Evolutionary conservation across 768 basidiomycete genomes (phyloP).

Genomic region (Mycena epipterygia): DNA sequence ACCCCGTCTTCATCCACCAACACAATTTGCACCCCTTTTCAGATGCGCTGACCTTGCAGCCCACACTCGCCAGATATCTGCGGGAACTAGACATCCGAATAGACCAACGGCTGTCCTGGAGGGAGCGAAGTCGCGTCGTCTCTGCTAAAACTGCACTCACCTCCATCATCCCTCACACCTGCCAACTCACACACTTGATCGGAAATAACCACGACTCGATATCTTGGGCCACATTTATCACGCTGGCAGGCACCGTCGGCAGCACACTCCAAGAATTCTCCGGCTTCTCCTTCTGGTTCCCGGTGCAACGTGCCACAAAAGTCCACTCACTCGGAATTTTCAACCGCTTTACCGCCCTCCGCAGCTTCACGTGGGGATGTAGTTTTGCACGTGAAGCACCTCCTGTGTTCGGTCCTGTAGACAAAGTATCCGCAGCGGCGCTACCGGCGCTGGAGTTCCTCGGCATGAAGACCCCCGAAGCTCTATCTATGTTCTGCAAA

Average conservation of each 20-base stretch:
- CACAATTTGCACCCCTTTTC: not conserved
- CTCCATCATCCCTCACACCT: not conserved
- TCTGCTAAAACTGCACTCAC: not conserved
- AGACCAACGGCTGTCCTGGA: no score
- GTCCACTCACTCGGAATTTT: not conserved
- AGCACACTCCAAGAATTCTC: not conserved
- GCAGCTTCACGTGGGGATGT: not conserved
- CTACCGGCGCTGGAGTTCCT: constrained; percentile 1
- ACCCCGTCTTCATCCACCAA: not conserved
- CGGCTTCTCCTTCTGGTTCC: not conserved
- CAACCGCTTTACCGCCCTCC: not conserved
- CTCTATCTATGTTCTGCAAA: not conserved
- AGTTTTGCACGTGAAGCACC: not conserved
- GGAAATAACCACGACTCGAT: not conserved
- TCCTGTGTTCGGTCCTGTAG: not conserved
- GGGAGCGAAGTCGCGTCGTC: not conserved
- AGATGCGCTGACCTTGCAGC: not conserved
- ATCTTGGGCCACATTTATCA: not conserved
- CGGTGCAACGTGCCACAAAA: not conserved
- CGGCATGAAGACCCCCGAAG: not conserved
- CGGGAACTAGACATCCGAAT: not conserved
- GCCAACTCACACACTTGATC: not conserved
- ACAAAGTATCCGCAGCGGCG: not conserved
- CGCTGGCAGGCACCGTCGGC: not conserved
- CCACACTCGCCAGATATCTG: not conserved